Percentiles rank a stretch among this genome's conserved stretches.
Conservation (phyloP, 768 basidiomycete genomes). For the Tulasnella sp. region DNA sequence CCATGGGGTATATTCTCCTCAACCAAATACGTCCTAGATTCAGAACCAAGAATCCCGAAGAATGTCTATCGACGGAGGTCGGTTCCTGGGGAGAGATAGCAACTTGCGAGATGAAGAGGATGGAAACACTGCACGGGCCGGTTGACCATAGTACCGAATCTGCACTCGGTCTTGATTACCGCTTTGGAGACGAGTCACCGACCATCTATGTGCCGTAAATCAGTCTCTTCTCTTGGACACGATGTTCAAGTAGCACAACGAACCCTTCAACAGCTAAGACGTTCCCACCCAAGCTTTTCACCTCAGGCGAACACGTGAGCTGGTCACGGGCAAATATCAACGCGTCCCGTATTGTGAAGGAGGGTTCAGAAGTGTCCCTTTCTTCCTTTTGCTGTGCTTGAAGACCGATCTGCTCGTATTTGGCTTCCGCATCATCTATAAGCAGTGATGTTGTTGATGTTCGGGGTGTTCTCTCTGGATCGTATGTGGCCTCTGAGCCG, state of each 20-base stretch:
- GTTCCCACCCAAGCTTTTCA: conserved; percentile 9
- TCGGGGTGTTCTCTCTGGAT: too few relatives aligned
- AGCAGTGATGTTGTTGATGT: too few relatives aligned
- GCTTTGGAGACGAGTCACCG: conserved; percentile 13
- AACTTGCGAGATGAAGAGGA: not conserved
- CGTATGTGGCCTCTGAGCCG: too few relatives aligned
- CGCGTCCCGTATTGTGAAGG: not conserved
- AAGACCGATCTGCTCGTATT: too few relatives aligned
- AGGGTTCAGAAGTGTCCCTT: not conserved
- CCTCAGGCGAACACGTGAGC: conserved; percentile 6
- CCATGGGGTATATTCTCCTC: too few relatives aligned
- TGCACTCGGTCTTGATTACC: conserved; percentile 5
- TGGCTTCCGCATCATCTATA: too few relatives aligned
- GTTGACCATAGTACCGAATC: conserved; percentile 14
- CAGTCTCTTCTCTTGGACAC: too few relatives aligned
- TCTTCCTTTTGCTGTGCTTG: too few relatives aligned
- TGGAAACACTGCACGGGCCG: conserved; percentile 13
- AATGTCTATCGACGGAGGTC: conserved; percentile 11
- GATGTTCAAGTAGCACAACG: not conserved
- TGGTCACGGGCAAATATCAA: conserved; percentile 13
- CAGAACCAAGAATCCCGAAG: not conserved
- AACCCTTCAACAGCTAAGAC: conserved; percentile 17
- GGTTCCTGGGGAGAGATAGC: not conserved
- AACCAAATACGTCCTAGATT: too few relatives aligned
- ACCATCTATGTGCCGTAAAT: too few relatives aligned